Conservation (phyloP, 176 grass and related monocot species). For the Bromus sterilis region DNA sequence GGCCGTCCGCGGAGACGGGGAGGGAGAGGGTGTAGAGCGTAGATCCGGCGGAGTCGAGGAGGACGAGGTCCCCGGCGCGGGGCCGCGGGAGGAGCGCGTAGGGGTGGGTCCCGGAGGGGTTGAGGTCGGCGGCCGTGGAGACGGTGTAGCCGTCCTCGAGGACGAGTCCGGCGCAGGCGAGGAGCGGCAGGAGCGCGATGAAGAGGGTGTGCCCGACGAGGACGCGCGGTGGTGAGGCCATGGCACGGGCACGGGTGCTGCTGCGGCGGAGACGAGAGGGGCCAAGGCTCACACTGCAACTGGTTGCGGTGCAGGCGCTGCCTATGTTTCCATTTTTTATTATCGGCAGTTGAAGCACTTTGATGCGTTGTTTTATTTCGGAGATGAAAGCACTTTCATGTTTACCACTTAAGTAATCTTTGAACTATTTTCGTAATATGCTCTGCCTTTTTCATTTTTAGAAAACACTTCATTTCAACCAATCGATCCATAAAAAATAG, state of each 20-base stretch:
- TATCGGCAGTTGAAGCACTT: no score
- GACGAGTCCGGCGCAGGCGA: not conserved
- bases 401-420: no score
- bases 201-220: not conserved
- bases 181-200: not conserved
- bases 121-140: conserved; percentile 32
- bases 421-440: no score
- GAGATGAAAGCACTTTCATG: no score
- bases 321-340: no score
- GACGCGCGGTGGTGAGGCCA: not conserved
- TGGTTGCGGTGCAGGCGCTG: no score
- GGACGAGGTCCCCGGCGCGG: conserved; percentile 29
- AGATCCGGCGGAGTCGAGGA: conserved; percentile 36
- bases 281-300: not conserved
- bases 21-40: conserved; percentile 29
- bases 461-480: no score
- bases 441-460: no score
- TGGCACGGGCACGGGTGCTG: not conserved
- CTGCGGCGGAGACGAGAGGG: not conserved
- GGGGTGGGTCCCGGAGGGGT: conserved; percentile 6
- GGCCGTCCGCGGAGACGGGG: not conserved
- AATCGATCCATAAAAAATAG: no score
- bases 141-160: conserved; percentile 46
- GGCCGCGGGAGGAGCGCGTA: conserved; percentile 34
- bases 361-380: no score